phyloP scores from a whole-genome alignment of 2,329 filamentous ascomycete genomes.

The Amesomyces nigricolor region DNA sequence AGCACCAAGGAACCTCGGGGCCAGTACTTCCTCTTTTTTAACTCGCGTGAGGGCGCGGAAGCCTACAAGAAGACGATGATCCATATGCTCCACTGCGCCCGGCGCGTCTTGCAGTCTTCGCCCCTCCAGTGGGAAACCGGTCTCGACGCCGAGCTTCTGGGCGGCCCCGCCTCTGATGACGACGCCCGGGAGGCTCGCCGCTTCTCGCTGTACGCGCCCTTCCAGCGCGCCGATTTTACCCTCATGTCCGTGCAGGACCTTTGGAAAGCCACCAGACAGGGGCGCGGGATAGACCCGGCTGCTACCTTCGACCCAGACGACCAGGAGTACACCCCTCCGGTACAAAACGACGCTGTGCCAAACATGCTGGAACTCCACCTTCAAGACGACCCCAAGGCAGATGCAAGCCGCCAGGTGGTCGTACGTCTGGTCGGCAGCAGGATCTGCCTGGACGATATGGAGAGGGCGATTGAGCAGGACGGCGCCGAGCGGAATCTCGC shows the following conservation, averaged over 20 bases:
- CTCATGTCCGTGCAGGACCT: too few species aligned
- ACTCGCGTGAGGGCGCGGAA: slow-evolving; percentile 50
- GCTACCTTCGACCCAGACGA: too few species aligned
- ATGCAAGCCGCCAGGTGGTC: slow-evolving; percentile 16
- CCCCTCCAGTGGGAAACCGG: slow-evolving; percentile 13
- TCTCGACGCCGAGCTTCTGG: too few species aligned
- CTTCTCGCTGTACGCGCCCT: too few species aligned
- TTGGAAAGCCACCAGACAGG: too few species aligned
- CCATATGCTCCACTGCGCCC: slow-evolving; percentile 34
- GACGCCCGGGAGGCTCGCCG: too few species aligned
- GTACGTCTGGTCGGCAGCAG: slow-evolving; percentile 26
- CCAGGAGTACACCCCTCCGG: too few species aligned
- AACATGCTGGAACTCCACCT: not conserved
- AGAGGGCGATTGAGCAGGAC: slow-evolving; percentile 38
- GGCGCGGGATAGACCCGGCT: too few species aligned
- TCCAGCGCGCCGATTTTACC: too few species aligned
- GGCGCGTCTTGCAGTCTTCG: slow-evolving; percentile 26
- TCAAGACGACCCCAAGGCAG: not conserved
- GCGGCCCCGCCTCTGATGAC: too few species aligned
- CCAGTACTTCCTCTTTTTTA: slow-evolving; percentile 66
- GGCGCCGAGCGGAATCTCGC: slow-evolving; percentile 37
- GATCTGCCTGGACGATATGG: slow-evolving; percentile 31
- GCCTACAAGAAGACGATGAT: slow-evolving; percentile 37
- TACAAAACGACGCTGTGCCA: too few species aligned
- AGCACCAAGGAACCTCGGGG: slow-evolving; percentile 57